Evolutionary conservation across 2,329 filamentous ascomycete genomes (phyloP).

Genomic region (Pseudogymnoascus sp.): DNA sequence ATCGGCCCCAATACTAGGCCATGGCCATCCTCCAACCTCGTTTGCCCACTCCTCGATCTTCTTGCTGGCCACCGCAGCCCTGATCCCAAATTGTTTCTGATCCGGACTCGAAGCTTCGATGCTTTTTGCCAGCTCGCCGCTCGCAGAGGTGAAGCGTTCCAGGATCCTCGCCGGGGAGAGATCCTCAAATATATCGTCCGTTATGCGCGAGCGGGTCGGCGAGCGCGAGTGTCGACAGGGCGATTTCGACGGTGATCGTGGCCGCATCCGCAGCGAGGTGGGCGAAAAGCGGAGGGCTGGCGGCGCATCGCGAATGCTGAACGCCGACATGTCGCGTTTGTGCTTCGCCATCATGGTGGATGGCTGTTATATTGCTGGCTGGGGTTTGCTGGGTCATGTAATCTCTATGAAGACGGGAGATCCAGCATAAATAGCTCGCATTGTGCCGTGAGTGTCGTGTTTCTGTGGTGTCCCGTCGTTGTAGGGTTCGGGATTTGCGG

Average conservation of each 20-base stretch:
- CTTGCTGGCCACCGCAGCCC: constrained; percentile 61
- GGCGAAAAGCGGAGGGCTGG: constrained; percentile 1
- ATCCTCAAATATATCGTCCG: constrained; percentile 52
- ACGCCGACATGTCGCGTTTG: constrained; percentile 1
- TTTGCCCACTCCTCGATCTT: constrained; percentile 65
- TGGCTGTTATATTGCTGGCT: neutral
- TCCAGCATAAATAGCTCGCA: constrained; percentile 7
- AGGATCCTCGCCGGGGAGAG: constrained; percentile 53
- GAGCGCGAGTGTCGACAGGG: constrained; percentile 14
- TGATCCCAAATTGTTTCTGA: constrained; percentile 64
- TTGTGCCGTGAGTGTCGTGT: neutral
- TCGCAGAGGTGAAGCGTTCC: constrained; percentile 48
- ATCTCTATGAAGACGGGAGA: neutral
- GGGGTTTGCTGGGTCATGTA: neutral
- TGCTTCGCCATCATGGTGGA: constrained; percentile 1
- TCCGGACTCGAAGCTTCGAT: constrained; percentile 53
- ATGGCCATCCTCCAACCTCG: constrained; percentile 56
- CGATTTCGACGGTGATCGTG: neutral
- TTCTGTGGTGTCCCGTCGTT: constrained; percentile 1
- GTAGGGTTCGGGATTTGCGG: neutral
- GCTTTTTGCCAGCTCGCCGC: constrained; percentile 46
- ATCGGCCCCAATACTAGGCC: constrained; percentile 41
- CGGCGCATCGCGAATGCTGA: constrained; percentile 5
- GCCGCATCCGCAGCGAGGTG: constrained; percentile 1
- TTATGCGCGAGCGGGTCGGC: constrained; percentile 20